Base-by-base conservation (phyloP, 176 grass and related monocot species). In the Pharus latifolius region DNA sequence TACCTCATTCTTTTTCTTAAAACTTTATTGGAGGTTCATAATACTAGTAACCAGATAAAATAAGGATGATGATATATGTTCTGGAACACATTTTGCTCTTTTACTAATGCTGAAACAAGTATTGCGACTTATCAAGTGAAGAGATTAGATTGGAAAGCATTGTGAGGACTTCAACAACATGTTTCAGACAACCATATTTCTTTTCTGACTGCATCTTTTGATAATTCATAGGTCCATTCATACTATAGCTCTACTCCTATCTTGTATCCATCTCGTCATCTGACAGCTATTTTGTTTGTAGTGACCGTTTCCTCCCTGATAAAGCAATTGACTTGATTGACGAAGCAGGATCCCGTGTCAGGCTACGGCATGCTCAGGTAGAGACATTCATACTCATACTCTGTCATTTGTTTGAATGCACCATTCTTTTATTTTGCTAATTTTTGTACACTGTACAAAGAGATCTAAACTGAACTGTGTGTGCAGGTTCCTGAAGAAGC, bases 321-420 rank as follows among this genome's bases (percentile, higher is more conserved):
- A 96, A 96, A 82, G 85, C 92, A 71, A 92, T 96, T 79, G 88
- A 89, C 65, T 92, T 96, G 88, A 77, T 92, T 73, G 88, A 96
- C 80, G 88, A 92, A 87, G 88, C 85, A 69, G 92, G 92, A 50
- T 92, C 88, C 70, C 82, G 80, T 69, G 92, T 96, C 31, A 87
- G 88, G 42, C 85, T 89, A 79, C 88, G 73, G 10, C 92, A 96
- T 82, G 88, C 92, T 53, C 79, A 92, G 88, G 92, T 96, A 66
- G 34, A 57, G 6, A 90, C 70, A 38, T 54, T 4, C 10, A 6
- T 51, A 52, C 19, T 76, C n/a, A 55, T 45, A 61, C 67, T 20
- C 25, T 70, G 51, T 67, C 15, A 42, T 53, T 81, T 49, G 20
- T 73, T 75, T 78, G 25, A 19, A 53, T 82, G 20, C 20, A 10